Evolutionary conservation across 2,329 filamentous ascomycete genomes (phyloP).

Genomic region (Cadophora sp.): DNA sequence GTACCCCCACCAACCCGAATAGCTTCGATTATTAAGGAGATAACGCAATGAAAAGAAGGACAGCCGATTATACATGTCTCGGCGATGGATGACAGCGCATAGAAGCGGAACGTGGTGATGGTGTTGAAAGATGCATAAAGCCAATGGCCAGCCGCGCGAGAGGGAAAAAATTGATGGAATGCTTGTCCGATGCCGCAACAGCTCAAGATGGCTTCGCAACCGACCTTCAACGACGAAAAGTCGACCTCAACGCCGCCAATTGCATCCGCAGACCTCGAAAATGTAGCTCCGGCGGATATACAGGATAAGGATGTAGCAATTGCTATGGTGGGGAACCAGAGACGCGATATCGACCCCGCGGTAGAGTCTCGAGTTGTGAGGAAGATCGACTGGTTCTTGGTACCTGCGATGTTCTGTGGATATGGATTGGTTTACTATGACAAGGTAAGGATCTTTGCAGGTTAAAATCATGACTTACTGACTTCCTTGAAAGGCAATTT

Average conservation of each 20-base stretch:
- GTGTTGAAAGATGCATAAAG: conserved; percentile 10
- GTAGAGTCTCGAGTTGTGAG: conserved; percentile 63
- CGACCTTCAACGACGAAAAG: conserved; percentile 3
- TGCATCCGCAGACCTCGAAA: conserved; percentile 11
- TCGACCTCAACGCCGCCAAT: conserved; percentile 9
- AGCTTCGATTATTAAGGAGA: conserved; percentile 14
- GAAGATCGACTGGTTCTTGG: conserved; percentile 72
- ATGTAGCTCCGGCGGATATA: not conserved
- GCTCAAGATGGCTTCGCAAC: not conserved
- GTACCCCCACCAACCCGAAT: conserved; percentile 3
- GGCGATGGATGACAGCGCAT: conserved; percentile 5
- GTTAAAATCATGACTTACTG: not conserved
- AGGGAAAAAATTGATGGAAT: conserved; percentile 5
- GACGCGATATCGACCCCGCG: conserved; percentile 53
- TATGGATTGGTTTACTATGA: conserved; percentile 76
- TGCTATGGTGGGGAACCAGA: conserved; percentile 41
- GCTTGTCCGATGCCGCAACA: conserved; percentile 12
- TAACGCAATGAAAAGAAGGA: not conserved
- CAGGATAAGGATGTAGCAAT: conserved; percentile 39
- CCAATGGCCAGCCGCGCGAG: not conserved
- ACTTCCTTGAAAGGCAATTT: conserved; percentile 61
- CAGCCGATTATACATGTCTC: not conserved
- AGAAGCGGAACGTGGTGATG: conserved; percentile 4
- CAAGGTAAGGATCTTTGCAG: conserved; percentile 54
- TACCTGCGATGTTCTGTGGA: conserved; percentile 70